phyloP scores from a whole-genome alignment of 805 yeast genomes.

The Jamesozyma piceae region DNA sequence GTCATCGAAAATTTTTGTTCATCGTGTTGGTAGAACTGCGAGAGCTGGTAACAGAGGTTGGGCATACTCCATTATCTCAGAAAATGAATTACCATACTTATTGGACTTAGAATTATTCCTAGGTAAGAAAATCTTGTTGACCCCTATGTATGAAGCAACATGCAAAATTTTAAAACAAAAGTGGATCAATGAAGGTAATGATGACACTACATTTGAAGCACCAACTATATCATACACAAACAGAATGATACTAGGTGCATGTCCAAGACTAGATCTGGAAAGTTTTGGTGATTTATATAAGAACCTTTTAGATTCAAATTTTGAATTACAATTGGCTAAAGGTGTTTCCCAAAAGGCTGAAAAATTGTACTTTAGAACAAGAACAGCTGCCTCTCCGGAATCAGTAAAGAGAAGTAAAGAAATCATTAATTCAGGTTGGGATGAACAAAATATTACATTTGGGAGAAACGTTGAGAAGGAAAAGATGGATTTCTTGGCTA shows the following conservation, averaged over 20 bases:
- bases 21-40: conserved; percentile 98
- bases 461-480: conserved; percentile 69
- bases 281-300: conserved; percentile 62
- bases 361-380: conserved; percentile 72
- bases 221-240: conserved; percentile 65
- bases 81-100: conserved; percentile 79
- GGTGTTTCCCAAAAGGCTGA: conserved; percentile 83
- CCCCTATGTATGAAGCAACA: conserved; percentile 60
- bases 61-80: conserved; percentile 87
- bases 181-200: conserved; percentile 34
- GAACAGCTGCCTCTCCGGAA: conserved; percentile 78
- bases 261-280: conserved; percentile 69
- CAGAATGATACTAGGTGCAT: conserved; percentile 72
- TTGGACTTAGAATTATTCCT: conserved; percentile 84
- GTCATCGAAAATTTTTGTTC: conserved; percentile 87
- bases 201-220: conserved; percentile 32
- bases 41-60: conserved; percentile 97
- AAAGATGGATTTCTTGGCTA: conserved; percentile 61
- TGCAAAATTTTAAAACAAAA: conserved; percentile 42
- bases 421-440: conserved; percentile 72
- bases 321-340: conserved; percentile 54
- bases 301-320: conserved; percentile 48
- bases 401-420: conserved; percentile 82
- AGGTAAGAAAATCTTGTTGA: conserved; percentile 68
- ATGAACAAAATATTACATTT: conserved; percentile 71